These are phyloP conservation scores for Tolypocladium guangdongense DNA, from an alignment of 2,329 filamentous ascomycete species.

Conservation along the genomic window DNA sequence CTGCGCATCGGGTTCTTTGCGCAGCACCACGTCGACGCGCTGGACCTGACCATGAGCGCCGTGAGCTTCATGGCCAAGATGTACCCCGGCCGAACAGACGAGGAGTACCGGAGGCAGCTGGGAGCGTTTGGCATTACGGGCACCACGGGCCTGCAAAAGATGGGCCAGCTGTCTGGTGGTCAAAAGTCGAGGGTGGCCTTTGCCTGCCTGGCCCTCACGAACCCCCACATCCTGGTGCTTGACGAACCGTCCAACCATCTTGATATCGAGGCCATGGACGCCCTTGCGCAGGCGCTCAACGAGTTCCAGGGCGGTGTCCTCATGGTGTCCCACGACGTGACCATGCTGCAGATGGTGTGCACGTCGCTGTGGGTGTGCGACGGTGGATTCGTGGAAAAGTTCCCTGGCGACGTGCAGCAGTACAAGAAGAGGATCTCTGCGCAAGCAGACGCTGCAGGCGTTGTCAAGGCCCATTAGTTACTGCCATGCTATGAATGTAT, in stretches of 20 bases:
- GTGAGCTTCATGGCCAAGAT: slow-evolving; percentile 93
- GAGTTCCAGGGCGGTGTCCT: slow-evolving; percentile 89
- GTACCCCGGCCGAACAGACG: slow-evolving; percentile 84
- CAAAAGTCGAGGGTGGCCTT: slow-evolving; percentile 98
- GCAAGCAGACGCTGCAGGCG: slow-evolving; percentile 79
- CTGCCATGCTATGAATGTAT: slow-evolving; percentile 1
- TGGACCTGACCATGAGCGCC: slow-evolving; percentile 79
- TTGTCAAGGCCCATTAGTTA: slow-evolving; percentile 55
- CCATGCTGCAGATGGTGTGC: slow-evolving; percentile 95
- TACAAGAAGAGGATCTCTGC: slow-evolving; percentile 96
- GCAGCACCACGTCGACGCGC: slow-evolving; percentile 93
- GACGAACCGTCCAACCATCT: slow-evolving; percentile 98
- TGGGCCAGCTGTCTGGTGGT: slow-evolving; percentile 87
- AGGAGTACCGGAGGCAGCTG: slow-evolving; percentile 91
- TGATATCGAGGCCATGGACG: slow-evolving; percentile 99
- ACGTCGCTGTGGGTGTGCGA: slow-evolving; percentile 95
- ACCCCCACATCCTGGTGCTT: slow-evolving; percentile 93
- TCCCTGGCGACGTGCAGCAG: slow-evolving; percentile 84
- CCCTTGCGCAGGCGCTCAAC: slow-evolving; percentile 70
- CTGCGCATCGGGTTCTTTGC: slow-evolving; percentile 94
- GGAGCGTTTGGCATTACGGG: slow-evolving; percentile 86
- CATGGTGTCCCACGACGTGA: slow-evolving; percentile 99
- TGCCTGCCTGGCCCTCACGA: slow-evolving; percentile 85
- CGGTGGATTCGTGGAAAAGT: slow-evolving; percentile 87
- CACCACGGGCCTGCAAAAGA: slow-evolving; percentile 93